These are phyloP conservation scores for Xerocomellus dryophilus DNA, from an alignment of 768 basidiomycete genomes.

Conservation along the genomic window DNA sequence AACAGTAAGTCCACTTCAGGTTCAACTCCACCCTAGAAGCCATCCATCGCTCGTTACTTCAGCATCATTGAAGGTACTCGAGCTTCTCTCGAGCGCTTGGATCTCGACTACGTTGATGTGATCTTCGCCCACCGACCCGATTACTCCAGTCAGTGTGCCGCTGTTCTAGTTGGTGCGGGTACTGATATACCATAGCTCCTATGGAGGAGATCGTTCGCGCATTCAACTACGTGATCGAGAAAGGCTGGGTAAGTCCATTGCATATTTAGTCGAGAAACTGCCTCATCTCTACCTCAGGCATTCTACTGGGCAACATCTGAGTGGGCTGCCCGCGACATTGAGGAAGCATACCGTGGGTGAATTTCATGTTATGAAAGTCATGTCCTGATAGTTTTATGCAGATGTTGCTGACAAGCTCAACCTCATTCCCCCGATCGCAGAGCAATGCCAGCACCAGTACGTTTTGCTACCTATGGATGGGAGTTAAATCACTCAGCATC, in stretches of 20 bases:
- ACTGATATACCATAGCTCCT: constrained; percentile 29
- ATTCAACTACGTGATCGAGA: constrained; percentile 52
- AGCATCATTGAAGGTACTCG: constrained; percentile 56
- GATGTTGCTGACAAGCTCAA: constrained; percentile 50
- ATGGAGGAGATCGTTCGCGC: constrained; percentile 58
- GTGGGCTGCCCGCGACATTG: constrained; percentile 52
- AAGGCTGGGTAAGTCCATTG: constrained; percentile 38
- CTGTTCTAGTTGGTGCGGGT: background rate
- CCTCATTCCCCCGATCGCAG: constrained; percentile 48
- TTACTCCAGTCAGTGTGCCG: constrained; percentile 26
- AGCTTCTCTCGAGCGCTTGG: constrained; percentile 47
- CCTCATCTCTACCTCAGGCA: constrained; percentile 20
- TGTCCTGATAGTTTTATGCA: constrained; percentile 10
- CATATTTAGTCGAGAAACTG: background rate
- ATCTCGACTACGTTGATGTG: constrained; percentile 53
- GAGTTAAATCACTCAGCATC: background rate
- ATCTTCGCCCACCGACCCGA: constrained; percentile 51
- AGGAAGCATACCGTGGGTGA: constrained; percentile 39
- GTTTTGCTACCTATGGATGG: background rate
- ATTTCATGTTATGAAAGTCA: background rate
- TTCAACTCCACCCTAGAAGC: background rate
- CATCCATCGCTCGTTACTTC: background rate
- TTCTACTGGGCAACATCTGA: constrained; percentile 54
- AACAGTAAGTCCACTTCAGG: constrained; percentile 22
- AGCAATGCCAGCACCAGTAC: constrained; percentile 50